Evolutionary conservation across 148 eudicot genomes (phyloP), one percentile per base, ranked within the genome.

Genomic region (Camellia sinensis): DNA sequence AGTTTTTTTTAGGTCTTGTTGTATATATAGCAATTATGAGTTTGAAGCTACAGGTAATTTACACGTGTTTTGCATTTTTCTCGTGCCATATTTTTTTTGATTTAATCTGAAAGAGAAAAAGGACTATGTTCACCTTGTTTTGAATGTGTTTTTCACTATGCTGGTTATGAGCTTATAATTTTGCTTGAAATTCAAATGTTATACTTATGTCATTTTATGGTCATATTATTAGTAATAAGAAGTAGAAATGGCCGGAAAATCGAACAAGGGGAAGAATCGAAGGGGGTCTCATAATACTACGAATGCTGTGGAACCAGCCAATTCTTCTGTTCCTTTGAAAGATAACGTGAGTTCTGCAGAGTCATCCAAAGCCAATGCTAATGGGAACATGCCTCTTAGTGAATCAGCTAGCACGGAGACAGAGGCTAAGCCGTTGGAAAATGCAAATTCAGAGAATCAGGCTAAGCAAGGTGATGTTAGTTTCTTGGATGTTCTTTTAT

Each of bases 211-310:
- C 7, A 13, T 17, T 67, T 68, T 67, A 15, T 78, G 64, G 46
- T 53, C 37, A 1, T 29, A 4, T 14, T 9, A 11, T 18, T 65
- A 44, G 52, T 63, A 13, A 48, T 65, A 76, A 79, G 83, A 74
- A 56, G 62, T 64, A 81, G 78, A 68, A 74, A 94, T 94, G 98
- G 98, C 97, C 15, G 98, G 98, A 50, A 94, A 90, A 84, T 90
- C 97, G 12, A 92, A 87, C 71, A 92, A 81, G 83, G 90, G 86
- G 78, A 88, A 76, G 86, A 94, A 91, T 64, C 76, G 84, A 66
- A 94, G 78, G 85, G 97, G 83, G 13, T 43, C 91, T 7, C 89
- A 86, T 53, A 72, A 71, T 76, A 75, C 87, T 43, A 19, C 67
- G 11, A 83, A 79, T 73, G 46, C 90, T 69, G 21, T 90, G 3